These are phyloP conservation scores for Colletotrichum sp. DNA, from an alignment of 2,329 filamentous ascomycete genomes.

Conservation along the genomic window DNA sequence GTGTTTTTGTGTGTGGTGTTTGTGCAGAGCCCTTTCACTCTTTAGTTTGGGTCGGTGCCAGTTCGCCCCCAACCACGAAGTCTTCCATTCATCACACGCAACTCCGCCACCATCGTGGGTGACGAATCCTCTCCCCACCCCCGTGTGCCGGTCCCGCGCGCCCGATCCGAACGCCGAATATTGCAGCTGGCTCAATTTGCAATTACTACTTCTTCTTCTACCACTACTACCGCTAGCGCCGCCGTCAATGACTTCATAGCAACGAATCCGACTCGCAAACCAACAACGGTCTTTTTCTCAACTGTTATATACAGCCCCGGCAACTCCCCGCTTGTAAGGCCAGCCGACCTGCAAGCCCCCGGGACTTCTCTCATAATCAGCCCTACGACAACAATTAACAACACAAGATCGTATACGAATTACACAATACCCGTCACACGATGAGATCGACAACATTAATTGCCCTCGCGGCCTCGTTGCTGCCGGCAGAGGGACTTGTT, in stretches of 20 bases:
- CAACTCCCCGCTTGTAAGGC: not conserved
- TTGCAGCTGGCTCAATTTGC: not conserved
- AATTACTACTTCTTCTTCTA: not conserved
- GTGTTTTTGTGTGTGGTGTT: not conserved
- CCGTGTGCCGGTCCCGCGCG: slow-evolving; percentile 1
- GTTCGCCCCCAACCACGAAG: not conserved
- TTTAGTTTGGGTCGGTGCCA: slow-evolving; percentile 4
- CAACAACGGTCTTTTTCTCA: not conserved
- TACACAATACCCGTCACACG: not conserved
- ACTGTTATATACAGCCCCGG: slow-evolving; percentile 1
- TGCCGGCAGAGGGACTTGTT: slow-evolving; percentile 30
- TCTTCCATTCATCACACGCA: slow-evolving; percentile 6
- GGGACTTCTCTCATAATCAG: not conserved
- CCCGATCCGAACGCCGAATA: not conserved
- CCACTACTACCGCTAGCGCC: not conserved
- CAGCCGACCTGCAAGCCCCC: not conserved
- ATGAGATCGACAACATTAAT: slow-evolving; percentile 42
- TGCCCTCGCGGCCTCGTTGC: slow-evolving; percentile 32
- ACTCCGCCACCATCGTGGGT: slow-evolving; percentile 20
- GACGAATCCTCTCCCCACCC: slow-evolving; percentile 19
- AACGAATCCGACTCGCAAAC: not conserved
- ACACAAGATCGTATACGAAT: not conserved
- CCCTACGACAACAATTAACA: not conserved
- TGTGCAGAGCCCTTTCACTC: not conserved
- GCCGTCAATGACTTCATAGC: slow-evolving; percentile 20